Conservation (phyloP, 23 red algal species). For the Gracilaria vermiculophylla region DNA sequence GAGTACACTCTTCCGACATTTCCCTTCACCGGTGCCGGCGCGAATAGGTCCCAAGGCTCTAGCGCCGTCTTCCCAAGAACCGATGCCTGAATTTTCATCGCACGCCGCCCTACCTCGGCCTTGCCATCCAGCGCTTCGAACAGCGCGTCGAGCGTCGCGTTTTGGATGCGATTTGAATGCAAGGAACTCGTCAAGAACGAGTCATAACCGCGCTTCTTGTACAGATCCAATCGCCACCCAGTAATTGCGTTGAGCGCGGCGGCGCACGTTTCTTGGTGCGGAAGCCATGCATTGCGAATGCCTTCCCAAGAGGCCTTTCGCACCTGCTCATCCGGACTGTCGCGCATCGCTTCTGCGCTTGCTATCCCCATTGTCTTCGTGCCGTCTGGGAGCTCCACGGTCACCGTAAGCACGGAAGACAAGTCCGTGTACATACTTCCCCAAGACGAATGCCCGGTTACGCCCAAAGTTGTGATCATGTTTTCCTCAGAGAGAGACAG, state of each 20-base stretch:
- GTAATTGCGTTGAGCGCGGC: conserved; percentile 74
- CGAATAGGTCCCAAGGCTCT: conserved; percentile 77
- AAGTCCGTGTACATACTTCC: conserved; percentile 74
- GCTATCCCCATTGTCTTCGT: conserved; percentile 66
- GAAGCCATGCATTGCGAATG: conserved; percentile 75
- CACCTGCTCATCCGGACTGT: conserved; percentile 45
- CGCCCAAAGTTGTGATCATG: conserved; percentile 51
- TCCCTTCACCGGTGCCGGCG: conserved; percentile 45
- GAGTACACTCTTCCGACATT: conserved; percentile 49
- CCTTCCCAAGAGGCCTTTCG: conserved; percentile 58
- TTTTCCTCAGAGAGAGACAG: conserved; percentile 75
- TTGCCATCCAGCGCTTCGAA: conserved; percentile 54
- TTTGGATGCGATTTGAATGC: conserved; percentile 65
- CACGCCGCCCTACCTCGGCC: conserved; percentile 58
- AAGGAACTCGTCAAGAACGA: conserved; percentile 62
- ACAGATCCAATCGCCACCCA: conserved; percentile 68
- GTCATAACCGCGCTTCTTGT: conserved; percentile 37
- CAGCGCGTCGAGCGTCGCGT: conserved; percentile 49
- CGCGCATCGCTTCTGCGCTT: conserved; percentile 62
- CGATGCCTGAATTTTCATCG: conserved; percentile 61
- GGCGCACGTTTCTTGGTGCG: conserved; percentile 70
- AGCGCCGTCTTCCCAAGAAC: conserved; percentile 44
- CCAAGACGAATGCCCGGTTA: conserved; percentile 74
- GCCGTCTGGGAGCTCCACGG: conserved; percentile 37
- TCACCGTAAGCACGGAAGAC: conserved; percentile 41